These are phyloP conservation scores for Hapsidospora chrysogenum DNA, from an alignment of 495 filamentous ascomycete genomes.

Conservation along the genomic window DNA sequence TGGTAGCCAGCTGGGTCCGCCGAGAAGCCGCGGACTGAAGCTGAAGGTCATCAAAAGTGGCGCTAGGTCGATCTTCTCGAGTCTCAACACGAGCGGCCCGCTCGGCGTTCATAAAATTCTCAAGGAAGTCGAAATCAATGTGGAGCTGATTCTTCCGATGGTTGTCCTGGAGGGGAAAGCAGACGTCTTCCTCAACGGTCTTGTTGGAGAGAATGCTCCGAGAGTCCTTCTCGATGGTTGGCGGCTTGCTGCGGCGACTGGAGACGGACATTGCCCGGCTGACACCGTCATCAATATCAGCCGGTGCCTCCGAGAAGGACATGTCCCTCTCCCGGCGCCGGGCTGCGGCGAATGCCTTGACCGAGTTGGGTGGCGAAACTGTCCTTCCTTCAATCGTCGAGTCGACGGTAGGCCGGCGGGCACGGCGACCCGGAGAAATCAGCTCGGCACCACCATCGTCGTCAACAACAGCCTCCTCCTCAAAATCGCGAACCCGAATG, in stretches of 20 bases:
- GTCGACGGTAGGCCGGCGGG: constrained; percentile 29
- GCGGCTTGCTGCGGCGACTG: constrained; percentile 38
- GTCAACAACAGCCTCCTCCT: constrained; percentile 71
- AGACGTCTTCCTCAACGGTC: constrained; percentile 66
- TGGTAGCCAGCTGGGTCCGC: constrained; percentile 16
- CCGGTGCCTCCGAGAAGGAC: constrained; percentile 29
- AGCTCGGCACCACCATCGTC: constrained; percentile 40
- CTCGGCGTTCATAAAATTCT: constrained; percentile 52
- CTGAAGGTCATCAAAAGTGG: constrained; percentile 47
- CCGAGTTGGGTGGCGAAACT: constrained; percentile 83
- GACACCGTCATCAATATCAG: constrained; percentile 33
- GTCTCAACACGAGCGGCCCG: constrained; percentile 31
- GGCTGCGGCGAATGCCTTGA: constrained; percentile 87
- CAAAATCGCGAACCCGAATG: constrained; percentile 32
- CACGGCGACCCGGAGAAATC: constrained; percentile 16
- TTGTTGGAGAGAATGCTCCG: constrained; percentile 34
- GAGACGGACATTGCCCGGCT: constrained; percentile 50
- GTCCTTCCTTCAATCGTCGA: constrained; percentile 37
- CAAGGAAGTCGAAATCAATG: constrained; percentile 80
- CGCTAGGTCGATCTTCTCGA: constrained; percentile 5
- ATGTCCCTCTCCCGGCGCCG: constrained; percentile 39
- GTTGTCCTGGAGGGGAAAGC: constrained; percentile 48
- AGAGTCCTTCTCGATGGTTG: constrained; percentile 24
- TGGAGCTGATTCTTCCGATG: constrained; percentile 25
- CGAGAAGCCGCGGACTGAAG: constrained; percentile 8